These are phyloP conservation scores for Keithomyces neogunnii DNA, from an alignment of 2,329 filamentous ascomycete species.

Conservation along the genomic window DNA sequence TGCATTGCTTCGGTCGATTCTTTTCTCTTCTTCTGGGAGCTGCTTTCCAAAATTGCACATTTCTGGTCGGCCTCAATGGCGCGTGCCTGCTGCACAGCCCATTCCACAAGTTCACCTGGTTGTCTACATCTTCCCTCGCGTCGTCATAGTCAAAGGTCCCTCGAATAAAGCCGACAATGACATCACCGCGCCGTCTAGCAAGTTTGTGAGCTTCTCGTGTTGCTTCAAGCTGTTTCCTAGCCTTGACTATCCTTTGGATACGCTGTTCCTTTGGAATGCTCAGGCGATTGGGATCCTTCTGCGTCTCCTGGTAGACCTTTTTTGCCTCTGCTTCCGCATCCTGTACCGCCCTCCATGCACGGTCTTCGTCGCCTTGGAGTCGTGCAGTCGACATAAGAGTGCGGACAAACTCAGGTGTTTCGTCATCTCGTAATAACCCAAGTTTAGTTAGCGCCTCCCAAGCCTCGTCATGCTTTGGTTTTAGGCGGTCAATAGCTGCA, in stretches of 20 bases:
- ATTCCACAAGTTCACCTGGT: constrained; percentile 15
- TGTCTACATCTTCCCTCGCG: constrained; percentile 10
- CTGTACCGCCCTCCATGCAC: not conserved
- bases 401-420: constrained; percentile 9
- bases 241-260: constrained; percentile 4
- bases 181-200: not conserved
- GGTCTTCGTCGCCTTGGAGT: constrained; percentile 1
- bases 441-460: constrained; percentile 22
- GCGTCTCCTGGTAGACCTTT: constrained; percentile 4
- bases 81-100: constrained; percentile 17
- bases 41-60: not conserved
- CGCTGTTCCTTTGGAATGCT: constrained; percentile 3
- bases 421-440: constrained; percentile 15
- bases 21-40: not conserved
- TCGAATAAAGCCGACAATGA: constrained; percentile 5
- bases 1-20: not conserved
- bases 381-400: not conserved
- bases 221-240: not conserved
- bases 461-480: constrained; percentile 17
- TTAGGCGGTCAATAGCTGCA: constrained; percentile 11
- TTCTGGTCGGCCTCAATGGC: constrained; percentile 15
- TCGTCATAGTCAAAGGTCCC: constrained; percentile 3
- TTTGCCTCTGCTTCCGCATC: constrained; percentile 1
- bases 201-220: constrained; percentile 1
- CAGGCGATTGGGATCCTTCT: constrained; percentile 1